phyloP scores from a whole-genome alignment of 441 rosid species.

The Populus tomentosa region DNA sequence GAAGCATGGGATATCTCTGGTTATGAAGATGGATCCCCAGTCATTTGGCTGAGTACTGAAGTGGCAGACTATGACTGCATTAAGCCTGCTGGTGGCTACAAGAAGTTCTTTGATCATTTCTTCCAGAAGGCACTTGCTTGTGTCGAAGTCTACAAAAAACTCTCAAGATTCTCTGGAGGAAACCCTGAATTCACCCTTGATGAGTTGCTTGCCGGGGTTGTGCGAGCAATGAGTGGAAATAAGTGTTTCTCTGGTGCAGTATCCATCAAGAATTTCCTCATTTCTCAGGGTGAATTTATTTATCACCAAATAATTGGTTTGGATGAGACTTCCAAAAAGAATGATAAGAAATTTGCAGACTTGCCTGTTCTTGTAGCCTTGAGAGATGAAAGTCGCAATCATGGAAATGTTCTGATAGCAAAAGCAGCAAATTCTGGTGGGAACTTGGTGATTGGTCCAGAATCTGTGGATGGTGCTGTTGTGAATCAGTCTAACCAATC shows the following conservation, averaged over 20 bases:
- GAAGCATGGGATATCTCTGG: slow-evolving; percentile 81
- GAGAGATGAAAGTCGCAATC: slow-evolving; percentile 43
- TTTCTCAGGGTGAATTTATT: slow-evolving; percentile 75
- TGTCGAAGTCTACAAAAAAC: slow-evolving; percentile 58
- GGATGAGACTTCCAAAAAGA: slow-evolving; percentile 57
- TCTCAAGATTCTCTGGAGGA: slow-evolving; percentile 65
- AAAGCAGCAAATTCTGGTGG: slow-evolving; percentile 27
- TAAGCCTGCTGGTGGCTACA: slow-evolving; percentile 61
- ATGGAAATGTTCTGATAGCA: slow-evolving; percentile 22
- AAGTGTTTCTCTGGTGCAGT: slow-evolving; percentile 52
- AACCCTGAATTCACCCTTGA: slow-evolving; percentile 57
- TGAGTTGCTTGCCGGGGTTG: slow-evolving; percentile 68
- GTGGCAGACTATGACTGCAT: slow-evolving; percentile 68
- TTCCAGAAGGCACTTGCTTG: slow-evolving; percentile 61
- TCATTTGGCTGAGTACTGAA: slow-evolving; percentile 72
- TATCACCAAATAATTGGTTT: slow-evolving; percentile 70
- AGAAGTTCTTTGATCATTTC: slow-evolving; percentile 47
- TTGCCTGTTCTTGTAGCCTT: slow-evolving; percentile 60
- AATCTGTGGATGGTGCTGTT: slow-evolving; percentile 25
- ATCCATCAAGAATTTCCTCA: slow-evolving; percentile 56
- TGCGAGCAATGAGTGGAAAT: slow-evolving; percentile 60
- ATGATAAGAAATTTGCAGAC: slow-evolving; percentile 41
- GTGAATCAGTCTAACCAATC: slow-evolving; percentile 18
- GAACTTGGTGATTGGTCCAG: slow-evolving; percentile 35
- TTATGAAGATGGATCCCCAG: slow-evolving; percentile 70